A percentile compares a stretch with the other conserved stretches of the same genome.
phyloP scores from a whole-genome alignment of 306 rosid genomes.

The Casuarina cunninghamiana region DNA sequence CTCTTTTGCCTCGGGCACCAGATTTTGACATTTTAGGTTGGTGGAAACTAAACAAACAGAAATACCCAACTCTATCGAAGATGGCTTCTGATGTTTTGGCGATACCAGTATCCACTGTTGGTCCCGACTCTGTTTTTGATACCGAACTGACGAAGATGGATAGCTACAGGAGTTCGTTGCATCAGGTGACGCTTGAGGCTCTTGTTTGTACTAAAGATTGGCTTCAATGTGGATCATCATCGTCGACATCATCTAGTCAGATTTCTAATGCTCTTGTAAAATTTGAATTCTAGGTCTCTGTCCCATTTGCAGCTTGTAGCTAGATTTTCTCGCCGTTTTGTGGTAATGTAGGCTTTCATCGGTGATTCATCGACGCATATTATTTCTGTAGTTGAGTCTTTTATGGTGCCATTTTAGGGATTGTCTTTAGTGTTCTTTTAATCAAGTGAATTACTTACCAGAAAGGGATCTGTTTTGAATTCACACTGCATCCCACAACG shows the following conservation, averaged over 20 bases:
- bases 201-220: constrained; percentile 83
- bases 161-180: constrained; percentile 54
- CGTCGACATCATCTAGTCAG: constrained; percentile 32
- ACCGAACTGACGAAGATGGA: constrained; percentile 65
- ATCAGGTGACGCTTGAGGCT: constrained; percentile 70
- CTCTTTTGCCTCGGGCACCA: constrained; percentile 35
- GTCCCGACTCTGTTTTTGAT: constrained; percentile 66
- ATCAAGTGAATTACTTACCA: not conserved
- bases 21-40: constrained; percentile 75
- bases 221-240: constrained; percentile 52
- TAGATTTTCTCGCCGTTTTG: not conserved
- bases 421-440: not conserved
- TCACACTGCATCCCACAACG: not conserved
- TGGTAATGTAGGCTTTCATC: not conserved
- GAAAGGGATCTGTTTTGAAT: not conserved
- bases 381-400: not conserved
- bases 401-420: not conserved
- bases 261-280: constrained; percentile 48
- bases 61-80: constrained; percentile 74
- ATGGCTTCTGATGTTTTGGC: constrained; percentile 89
- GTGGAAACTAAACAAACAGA: constrained; percentile 68
- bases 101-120: constrained; percentile 61
- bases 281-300: constrained; percentile 44
- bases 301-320: not conserved
- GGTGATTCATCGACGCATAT: not conserved